Conservation (phyloP, 495 filamentous ascomycete species). For the Annulohypoxylon nitens region DNA sequence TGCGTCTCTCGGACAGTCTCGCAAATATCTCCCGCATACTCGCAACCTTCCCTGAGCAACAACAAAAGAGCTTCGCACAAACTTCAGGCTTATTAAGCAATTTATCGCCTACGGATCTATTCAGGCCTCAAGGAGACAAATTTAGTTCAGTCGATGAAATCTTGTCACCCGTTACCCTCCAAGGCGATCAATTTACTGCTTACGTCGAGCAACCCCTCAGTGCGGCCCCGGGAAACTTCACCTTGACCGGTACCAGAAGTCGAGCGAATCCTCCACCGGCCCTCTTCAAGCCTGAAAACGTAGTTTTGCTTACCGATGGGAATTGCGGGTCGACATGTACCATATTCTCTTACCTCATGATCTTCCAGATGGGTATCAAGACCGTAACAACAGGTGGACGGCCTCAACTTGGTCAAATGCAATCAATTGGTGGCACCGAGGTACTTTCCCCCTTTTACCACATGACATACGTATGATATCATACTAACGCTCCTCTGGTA, state of each 20-base stretch:
- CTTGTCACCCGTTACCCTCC: constrained; percentile 47
- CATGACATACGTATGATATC: background rate
- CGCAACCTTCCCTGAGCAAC: constrained; percentile 24
- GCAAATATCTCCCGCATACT: constrained; percentile 44
- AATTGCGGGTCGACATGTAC: constrained; percentile 73
- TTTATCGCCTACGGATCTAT: constrained; percentile 42
- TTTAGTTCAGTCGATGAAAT: constrained; percentile 45
- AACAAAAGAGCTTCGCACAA: constrained; percentile 4
- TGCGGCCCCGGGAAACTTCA: constrained; percentile 23
- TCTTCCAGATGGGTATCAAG: constrained; percentile 68
- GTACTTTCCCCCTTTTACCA: constrained; percentile 33
- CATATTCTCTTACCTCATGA: constrained; percentile 68
- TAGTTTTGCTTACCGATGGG: constrained; percentile 68
- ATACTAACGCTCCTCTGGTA: background rate
- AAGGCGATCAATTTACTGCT: constrained; percentile 49
- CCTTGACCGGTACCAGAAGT: constrained; percentile 46
- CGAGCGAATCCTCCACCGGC: constrained; percentile 36
- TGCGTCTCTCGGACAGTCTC: constrained; percentile 49
- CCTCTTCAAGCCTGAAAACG: constrained; percentile 50
- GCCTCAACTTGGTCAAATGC: constrained; percentile 65
- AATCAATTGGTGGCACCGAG: constrained; percentile 70
- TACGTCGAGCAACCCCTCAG: constrained; percentile 46
- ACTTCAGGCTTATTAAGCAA: constrained; percentile 39
- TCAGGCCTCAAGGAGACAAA: constrained; percentile 44
- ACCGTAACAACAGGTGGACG: constrained; percentile 71